phyloP scores from a whole-genome alignment of 2,329 filamentous ascomycete genomes.

The Ophiosphaerella narmari region DNA sequence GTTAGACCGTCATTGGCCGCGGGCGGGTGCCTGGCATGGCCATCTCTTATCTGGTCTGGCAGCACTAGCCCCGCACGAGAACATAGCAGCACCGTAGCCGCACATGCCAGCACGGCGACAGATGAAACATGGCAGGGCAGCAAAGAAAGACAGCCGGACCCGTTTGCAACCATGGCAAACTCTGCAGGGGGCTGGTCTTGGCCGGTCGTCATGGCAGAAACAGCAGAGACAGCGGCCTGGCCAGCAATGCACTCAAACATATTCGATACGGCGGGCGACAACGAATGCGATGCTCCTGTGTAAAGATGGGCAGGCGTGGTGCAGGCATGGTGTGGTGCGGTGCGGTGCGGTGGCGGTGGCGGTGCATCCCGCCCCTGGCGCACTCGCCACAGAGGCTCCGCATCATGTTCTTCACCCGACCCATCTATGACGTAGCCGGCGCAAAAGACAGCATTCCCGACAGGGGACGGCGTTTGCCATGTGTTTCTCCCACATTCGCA shows the following conservation, averaged over 20 bases:
- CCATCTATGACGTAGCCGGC: background rate
- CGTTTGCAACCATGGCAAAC: too few relatives aligned
- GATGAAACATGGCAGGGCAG: too few relatives aligned
- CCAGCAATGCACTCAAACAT: too few relatives aligned
- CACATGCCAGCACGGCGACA: too few relatives aligned
- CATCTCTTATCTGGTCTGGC: background rate
- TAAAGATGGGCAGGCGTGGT: too few relatives aligned
- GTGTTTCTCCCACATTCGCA: background rate
- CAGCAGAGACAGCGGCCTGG: too few relatives aligned
- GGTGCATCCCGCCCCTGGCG: background rate
- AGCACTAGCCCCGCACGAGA: background rate
- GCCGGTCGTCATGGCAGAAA: too few relatives aligned
- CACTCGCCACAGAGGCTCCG: background rate
- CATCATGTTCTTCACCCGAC: background rate
- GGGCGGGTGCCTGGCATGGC: background rate
- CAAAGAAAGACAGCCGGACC: too few relatives aligned
- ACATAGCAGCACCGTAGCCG: background rate
- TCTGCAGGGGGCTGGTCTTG: too few relatives aligned
- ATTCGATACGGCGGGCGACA: too few relatives aligned
- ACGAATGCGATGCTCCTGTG: too few relatives aligned
- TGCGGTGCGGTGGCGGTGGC: too few relatives aligned
- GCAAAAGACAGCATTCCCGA: background rate
- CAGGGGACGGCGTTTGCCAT: constrained; percentile 4
- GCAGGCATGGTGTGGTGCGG: background rate
- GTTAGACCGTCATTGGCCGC: constrained; percentile 31